Conservation (phyloP, 139 green algal genomes). For the Asterochloris erici region DNA sequence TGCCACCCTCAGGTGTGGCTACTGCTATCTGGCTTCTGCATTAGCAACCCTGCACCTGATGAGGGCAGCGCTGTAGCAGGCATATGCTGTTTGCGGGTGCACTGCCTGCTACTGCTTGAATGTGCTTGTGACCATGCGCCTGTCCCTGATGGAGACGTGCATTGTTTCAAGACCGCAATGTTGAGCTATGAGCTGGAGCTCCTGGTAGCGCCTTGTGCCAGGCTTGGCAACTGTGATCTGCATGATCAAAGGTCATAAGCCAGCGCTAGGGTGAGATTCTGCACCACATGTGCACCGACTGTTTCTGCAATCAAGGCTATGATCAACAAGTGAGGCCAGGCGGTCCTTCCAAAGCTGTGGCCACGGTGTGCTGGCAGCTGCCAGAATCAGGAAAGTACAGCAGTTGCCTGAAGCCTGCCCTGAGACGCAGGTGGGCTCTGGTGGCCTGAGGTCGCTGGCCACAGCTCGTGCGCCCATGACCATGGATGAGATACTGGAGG, state of each 20-base stretch:
- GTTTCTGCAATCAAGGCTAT: too few species aligned
- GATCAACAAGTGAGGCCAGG: not conserved
- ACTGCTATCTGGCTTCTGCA: not conserved
- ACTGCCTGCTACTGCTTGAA: not conserved
- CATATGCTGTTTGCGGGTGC: not conserved
- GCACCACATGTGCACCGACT: too few species aligned
- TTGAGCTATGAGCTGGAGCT: too few species aligned
- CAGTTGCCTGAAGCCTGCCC: not conserved
- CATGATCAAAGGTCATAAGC: too few species aligned
- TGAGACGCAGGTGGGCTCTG: constrained; percentile 52
- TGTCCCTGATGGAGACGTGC: not conserved
- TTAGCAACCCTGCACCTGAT: not conserved
- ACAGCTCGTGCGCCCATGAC: constrained; percentile 54
- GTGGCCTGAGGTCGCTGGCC: constrained; percentile 58
- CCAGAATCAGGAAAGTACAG: not conserved
- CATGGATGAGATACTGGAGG: constrained; percentile 81
- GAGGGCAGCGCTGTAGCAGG: not conserved
- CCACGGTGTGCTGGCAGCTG: not conserved
- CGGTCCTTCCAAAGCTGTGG: too few species aligned
- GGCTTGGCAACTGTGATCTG: too few species aligned
- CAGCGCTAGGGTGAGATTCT: too few species aligned
- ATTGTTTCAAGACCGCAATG: not conserved
- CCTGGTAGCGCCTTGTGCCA: too few species aligned
- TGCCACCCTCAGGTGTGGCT: constrained; percentile 81
- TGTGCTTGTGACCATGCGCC: not conserved